Percentiles rank a stretch among this genome's conserved stretches.
Evolutionary conservation across 495 filamentous ascomycete species (phyloP).

Genomic region (Penicillium samsonianum): DNA sequence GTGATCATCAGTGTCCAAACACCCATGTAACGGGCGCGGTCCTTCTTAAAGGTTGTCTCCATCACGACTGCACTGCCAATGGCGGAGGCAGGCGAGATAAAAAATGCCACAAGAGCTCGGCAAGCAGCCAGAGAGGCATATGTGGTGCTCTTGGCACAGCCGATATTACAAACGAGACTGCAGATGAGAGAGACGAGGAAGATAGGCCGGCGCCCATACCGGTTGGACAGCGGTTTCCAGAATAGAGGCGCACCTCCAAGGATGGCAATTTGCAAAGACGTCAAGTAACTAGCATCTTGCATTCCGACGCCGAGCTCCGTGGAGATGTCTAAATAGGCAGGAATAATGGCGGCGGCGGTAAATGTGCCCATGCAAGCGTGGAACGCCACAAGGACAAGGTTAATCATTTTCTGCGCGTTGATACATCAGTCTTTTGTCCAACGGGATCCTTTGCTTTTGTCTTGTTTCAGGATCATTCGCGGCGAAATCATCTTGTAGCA

Average conservation of each 20-base stretch:
- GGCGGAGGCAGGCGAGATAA: slow-evolving; percentile 55
- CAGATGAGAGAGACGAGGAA: slow-evolving; percentile 50
- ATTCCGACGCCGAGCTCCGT: slow-evolving; percentile 42
- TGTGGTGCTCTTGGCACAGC: slow-evolving; percentile 43
- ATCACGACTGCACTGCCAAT: slow-evolving; percentile 55
- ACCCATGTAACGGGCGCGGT: slow-evolving; percentile 54
- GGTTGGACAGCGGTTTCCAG: slow-evolving; percentile 59
- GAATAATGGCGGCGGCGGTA: slow-evolving; percentile 54
- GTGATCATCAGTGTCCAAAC: slow-evolving; percentile 55
- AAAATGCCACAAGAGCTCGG: slow-evolving; percentile 51
- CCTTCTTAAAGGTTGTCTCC: slow-evolving; percentile 52
- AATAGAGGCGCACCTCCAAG: slow-evolving; percentile 51
- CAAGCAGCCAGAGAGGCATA: slow-evolving; percentile 47
- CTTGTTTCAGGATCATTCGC: background rate
- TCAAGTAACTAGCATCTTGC: slow-evolving; percentile 50
- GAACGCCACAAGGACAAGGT: slow-evolving; percentile 55
- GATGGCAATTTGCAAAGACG: slow-evolving; percentile 52
- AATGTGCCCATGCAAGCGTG: slow-evolving; percentile 60
- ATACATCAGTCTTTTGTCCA: slow-evolving; percentile 13
- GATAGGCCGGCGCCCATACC: slow-evolving; percentile 56
- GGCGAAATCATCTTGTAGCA: too few species aligned
- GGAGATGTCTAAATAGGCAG: slow-evolving; percentile 50
- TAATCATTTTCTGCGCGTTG: slow-evolving; percentile 51
- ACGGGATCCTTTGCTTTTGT: background rate
- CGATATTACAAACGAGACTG: slow-evolving; percentile 47